Conservation (phyloP, 805 yeast species). For the Vanderwaltozyma tropicalis region DNA sequence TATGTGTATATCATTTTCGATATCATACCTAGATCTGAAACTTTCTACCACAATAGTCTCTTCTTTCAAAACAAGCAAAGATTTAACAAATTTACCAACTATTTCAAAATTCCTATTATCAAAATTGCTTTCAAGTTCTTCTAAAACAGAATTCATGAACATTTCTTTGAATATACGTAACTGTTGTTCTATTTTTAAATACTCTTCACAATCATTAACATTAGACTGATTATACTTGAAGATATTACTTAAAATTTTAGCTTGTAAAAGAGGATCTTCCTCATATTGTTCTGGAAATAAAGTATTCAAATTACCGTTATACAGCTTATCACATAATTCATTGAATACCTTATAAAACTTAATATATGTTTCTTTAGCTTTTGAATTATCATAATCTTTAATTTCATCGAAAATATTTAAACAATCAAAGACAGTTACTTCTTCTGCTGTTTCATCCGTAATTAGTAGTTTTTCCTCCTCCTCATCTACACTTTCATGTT, state of each 20-base stretch:
- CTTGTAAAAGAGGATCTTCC: constrained; percentile 21
- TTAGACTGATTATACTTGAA: constrained; percentile 15
- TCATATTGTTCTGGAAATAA: constrained; percentile 19
- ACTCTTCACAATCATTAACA: constrained; percentile 11
- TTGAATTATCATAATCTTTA: constrained; percentile 6
- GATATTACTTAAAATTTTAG: constrained; percentile 15
- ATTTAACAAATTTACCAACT: constrained; percentile 23
- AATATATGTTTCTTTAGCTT: constrained; percentile 10
- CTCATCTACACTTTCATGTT: constrained; percentile 1
- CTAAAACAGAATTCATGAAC: constrained; percentile 58
- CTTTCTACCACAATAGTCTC: constrained; percentile 32
- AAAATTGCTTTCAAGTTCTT: constrained; percentile 55
- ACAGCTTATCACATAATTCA: constrained; percentile 16
- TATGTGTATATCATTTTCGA: too few species aligned
- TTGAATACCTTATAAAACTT: constrained; percentile 13
- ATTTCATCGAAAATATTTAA: constrained; percentile 15
- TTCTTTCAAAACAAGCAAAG: constrained; percentile 31
- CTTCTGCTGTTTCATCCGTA: background rate
- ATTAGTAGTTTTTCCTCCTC: constrained; percentile 1
- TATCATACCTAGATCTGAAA: constrained; percentile 27
- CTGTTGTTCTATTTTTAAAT: constrained; percentile 12
- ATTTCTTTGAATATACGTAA: constrained; percentile 35
- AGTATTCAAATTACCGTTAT: constrained; percentile 12
- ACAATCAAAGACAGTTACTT: too few species aligned
- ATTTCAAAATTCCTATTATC: constrained; percentile 36